Base-by-base conservation (phyloP, 2,329 filamentous ascomycete genomes). In the Epichloe uncinata region DNA sequence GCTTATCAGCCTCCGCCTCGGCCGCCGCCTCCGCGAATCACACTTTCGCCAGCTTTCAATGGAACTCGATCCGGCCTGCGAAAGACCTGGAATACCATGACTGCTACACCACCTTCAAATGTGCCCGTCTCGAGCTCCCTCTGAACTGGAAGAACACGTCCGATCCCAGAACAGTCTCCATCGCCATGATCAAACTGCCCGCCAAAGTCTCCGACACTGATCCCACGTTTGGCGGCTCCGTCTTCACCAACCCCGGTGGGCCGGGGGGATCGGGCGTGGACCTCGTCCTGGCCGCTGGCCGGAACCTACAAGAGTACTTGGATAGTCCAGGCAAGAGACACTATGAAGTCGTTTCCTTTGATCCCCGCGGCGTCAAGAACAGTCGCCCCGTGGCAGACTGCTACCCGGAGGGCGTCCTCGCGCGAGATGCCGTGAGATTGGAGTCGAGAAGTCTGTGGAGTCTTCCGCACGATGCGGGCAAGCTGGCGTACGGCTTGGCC, bases 201-300 rank as follows among this genome's bases (percentile, higher is more conserved):
- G 70, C 70, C 26, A 52, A 52, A 1, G 71, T 73, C 3, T 50
- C 62, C 8, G 60, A 66, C 20, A 38, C 57, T n/a, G 64, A 70
- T 50, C 60, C 66, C 4, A 52, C 60, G 36, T 73, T 68, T 48
- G 69, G 63, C 38, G 72, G 72, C 16, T 61, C 70, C 45, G 60
- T 73, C 41, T 61, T 74, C 54, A 56, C 59, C 44, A 73, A 73
- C 59, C 71, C 70, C 0, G 72, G 72, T 41, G 72, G 72, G 0
- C 71, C 71, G 0, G 68, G 71, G 30, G 66, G 60, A 18, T 69
- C 67, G 0, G 71, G 72, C 8, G 62, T 71, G 3, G 36, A 33
- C 0, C 54, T 64, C 12, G 34, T 66, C 5, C 55, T 63, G 7
- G 3, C 5, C 1, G 38, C 26, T 3, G 69, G 62, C n/a, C 50